Conservation (phyloP, 2,329 filamentous ascomycete species). For the Aaosphaeria pasadenensis region DNA sequence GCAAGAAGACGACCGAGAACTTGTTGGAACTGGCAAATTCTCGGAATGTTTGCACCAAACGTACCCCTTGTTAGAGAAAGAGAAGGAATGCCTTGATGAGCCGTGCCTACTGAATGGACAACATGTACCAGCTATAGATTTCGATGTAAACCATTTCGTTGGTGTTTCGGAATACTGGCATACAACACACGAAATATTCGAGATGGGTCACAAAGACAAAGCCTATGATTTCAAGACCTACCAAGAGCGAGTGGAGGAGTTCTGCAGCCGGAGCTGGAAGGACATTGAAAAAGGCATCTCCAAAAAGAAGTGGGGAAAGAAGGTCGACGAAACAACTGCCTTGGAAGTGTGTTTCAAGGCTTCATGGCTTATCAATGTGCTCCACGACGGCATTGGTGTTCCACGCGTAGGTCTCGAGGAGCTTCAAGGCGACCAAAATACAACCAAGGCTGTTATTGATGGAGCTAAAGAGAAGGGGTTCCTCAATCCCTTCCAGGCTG, state of each 20-base stretch:
- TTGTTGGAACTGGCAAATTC: constrained; percentile 85
- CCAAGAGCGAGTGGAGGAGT: constrained; percentile 77
- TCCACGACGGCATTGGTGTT: constrained; percentile 93
- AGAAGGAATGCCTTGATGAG: constrained; percentile 74
- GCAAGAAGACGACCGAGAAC: constrained; percentile 36
- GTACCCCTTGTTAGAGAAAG: constrained; percentile 84
- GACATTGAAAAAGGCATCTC: constrained; percentile 67
- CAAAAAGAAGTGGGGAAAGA: constrained; percentile 68
- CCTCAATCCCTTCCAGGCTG: constrained; percentile 82
- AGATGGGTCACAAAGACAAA: constrained; percentile 66
- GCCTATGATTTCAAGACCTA: constrained; percentile 90
- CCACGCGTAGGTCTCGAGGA: constrained; percentile 79
- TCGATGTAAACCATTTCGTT: constrained; percentile 95
- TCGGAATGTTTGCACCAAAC: constrained; percentile 79
- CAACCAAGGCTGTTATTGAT: constrained; percentile 67
- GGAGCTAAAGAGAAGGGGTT: constrained; percentile 72
- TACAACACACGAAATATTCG: constrained; percentile 92
- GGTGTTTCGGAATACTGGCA: constrained; percentile 99
- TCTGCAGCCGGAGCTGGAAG: constrained; percentile 81
- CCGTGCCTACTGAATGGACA: constrained; percentile 89
- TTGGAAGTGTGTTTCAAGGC: constrained; percentile 95
- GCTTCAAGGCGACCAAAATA: constrained; percentile 58
- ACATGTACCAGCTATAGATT: constrained; percentile 93
- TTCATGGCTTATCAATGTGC: constrained; percentile 93
- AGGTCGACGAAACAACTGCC: constrained; percentile 70